phyloP scores from a whole-genome alignment of 1,284 basidiomycete genomes.

The Polyporus tsugae region DNA sequence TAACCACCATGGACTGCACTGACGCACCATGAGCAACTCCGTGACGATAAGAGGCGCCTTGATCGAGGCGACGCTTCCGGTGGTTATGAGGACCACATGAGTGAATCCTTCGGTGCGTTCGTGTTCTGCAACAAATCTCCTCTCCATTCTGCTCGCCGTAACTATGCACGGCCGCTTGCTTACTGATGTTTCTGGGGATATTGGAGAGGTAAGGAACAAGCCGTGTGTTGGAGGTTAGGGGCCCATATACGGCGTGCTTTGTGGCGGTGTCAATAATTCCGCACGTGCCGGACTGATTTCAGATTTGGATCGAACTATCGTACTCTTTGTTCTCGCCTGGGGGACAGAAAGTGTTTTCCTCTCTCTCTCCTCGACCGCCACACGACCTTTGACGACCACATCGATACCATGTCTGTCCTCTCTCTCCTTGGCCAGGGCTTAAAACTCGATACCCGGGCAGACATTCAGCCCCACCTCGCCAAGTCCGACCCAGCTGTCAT shows the following conservation, averaged over 20 bases:
- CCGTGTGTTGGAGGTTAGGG: conserved; percentile 22
- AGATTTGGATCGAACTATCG: conserved; percentile 18
- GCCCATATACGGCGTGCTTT: conserved; percentile 2
- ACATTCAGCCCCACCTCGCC: conserved; percentile 83
- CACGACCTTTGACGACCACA: neutral
- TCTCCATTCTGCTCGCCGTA: conserved; percentile 13
- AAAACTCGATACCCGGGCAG: conserved; percentile 83
- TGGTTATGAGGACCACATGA: conserved; percentile 87
- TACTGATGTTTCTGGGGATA: neutral
- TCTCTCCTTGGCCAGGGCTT: conserved; percentile 80
- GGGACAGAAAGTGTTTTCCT: conserved; percentile 17
- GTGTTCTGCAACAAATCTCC: conserved; percentile 38
- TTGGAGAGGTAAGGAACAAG: conserved; percentile 15
- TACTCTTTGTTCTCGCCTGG: conserved; percentile 7
- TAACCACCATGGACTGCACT: conserved; percentile 8
- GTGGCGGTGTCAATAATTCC: conserved; percentile 25
- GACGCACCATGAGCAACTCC: conserved; percentile 74
- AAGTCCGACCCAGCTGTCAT: conserved; percentile 72
- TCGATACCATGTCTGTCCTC: conserved; percentile 47
- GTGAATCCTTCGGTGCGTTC: conserved; percentile 48
- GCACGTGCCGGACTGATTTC: conserved; percentile 32
- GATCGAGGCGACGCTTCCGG: conserved; percentile 94
- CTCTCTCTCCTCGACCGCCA: conserved; percentile 19
- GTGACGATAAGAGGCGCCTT: conserved; percentile 91
- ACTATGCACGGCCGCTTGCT: neutral